Evolutionary conservation across 306 rosid species (phyloP), one percentile per base, ranked within the genome.

Genomic region (Ormosia semicastrata): DNA sequence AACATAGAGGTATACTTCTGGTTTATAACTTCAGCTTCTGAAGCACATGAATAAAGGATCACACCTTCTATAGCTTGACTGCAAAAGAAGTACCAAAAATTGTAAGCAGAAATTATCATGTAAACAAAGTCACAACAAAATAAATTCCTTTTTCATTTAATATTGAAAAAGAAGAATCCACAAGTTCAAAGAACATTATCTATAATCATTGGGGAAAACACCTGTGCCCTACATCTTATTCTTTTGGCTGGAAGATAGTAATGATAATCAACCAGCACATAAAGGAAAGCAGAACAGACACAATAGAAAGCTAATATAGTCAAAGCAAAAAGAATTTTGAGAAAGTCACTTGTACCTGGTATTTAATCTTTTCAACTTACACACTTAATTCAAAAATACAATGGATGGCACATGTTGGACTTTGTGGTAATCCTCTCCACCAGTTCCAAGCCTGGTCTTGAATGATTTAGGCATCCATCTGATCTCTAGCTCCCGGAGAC

Each of bases 351-450:
- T 64, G 29, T 34, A 56, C 11, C 11, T 12, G 44, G 6, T 9
- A 36, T 44, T 24, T 66, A 9, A 9, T 24, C 2, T 30, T 50
- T 74, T 44, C 14, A 39, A 54, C 67, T 75, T 34, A 10, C 46
- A 75, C 4, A 47, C 46, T 46, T 75, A 82, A 32, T 82, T 76
- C 3, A 82, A 49, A 68, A 82, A 75, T 4, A 82, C 57, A 57
- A 82, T 60, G 15, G 80, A 84, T 29, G 92, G 91, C n/a, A 91
- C 84, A 70, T 89, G 89, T 17, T 82, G 66, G 18, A 91, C 85
- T 72, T 82, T 85, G 79, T 80, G 53, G 73, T 76, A 87, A 62
- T 89, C 90, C 63, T 82, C 88, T 58, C 91, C 89, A 34, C 44
- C 70, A 75, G 52, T 17, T 58, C 17, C 87, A 64, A 91, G 73